phyloP scores from a whole-genome alignment of 352 stramenopile genomes.

The Phytopythium sindhum region DNA sequence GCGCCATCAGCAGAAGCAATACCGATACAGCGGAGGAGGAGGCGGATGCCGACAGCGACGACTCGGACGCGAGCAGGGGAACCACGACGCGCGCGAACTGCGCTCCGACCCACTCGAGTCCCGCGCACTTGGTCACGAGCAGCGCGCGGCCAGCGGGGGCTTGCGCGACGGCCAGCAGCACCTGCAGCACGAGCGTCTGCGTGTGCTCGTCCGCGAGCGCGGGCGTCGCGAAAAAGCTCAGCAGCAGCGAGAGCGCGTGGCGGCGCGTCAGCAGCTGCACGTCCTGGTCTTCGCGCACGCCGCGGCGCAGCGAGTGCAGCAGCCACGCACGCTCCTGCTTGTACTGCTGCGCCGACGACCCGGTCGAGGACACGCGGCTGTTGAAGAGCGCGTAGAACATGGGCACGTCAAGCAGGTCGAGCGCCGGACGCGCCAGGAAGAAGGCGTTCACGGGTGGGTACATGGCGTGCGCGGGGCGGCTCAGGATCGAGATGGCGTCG shows the following conservation, averaged over 20 bases:
- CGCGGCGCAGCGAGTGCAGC: slow-evolving; percentile 68
- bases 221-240: slow-evolving; percentile 75
- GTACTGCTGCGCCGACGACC: slow-evolving; percentile 19
- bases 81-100: slow-evolving; percentile 26
- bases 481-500: slow-evolving; percentile 65
- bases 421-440: slow-evolving; percentile 64
- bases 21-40: slow-evolving; percentile 18
- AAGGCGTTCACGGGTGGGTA: slow-evolving; percentile 85
- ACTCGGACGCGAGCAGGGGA: slow-evolving; percentile 6
- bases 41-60: slow-evolving; percentile 10
- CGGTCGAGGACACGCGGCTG: slow-evolving; percentile 34
- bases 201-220: slow-evolving; percentile 78
- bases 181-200: slow-evolving; percentile 60
- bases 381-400: slow-evolving; percentile 91
- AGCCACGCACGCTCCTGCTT: slow-evolving; percentile 85
- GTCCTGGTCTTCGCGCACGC: slow-evolving; percentile 61
- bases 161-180: slow-evolving; percentile 44
- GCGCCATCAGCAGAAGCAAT: slow-evolving; percentile 33
- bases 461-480: slow-evolving; percentile 62
- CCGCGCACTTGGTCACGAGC: slow-evolving; percentile 56
- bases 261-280: slow-evolving; percentile 68
- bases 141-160: slow-evolving; percentile 47
- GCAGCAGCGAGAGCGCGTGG: slow-evolving; percentile 74
- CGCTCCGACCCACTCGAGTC: slow-evolving; percentile 58
- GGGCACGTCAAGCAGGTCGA: slow-evolving; percentile 78